Percentiles rank a stretch among this genome's conserved stretches.
These are phyloP conservation scores for Penicillium bialowiezense DNA, from an alignment of 495 filamentous ascomycete species.

Conservation along the genomic window DNA sequence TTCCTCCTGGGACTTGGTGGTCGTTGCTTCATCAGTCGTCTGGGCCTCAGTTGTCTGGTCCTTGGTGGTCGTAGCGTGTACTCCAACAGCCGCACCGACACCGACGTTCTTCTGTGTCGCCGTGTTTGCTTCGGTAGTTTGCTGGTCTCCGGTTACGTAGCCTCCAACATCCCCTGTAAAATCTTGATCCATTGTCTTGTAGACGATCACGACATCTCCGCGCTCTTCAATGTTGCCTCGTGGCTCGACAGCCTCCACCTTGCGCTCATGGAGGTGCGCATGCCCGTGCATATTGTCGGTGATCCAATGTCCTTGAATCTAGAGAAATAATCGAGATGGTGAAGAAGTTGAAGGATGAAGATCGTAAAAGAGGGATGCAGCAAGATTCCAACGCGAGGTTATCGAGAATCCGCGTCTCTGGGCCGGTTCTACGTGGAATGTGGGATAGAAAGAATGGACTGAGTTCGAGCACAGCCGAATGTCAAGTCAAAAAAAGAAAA, in stretches of 20 bases:
- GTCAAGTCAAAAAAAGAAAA: slow-evolving; percentile 18
- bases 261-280: slow-evolving; percentile 23
- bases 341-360: neutral
- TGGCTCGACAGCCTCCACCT: slow-evolving; percentile 13
- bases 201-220: slow-evolving; percentile 14
- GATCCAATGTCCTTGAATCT: slow-evolving; percentile 1
- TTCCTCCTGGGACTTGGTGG: neutral
- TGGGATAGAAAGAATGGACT: slow-evolving; percentile 33
- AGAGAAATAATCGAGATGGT: slow-evolving; percentile 1
- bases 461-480: slow-evolving; percentile 24
- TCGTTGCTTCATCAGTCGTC: slow-evolving; percentile 2
- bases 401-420: slow-evolving; percentile 14
- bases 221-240: slow-evolving; percentile 12
- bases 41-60: slow-evolving; percentile 5
- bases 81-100: slow-evolving; percentile 20
- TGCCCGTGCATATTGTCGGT: slow-evolving; percentile 29
- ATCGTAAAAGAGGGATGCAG: slow-evolving; percentile 10
- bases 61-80: slow-evolving; percentile 7
- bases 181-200: slow-evolving; percentile 14
- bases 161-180: slow-evolving; percentile 15
- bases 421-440: slow-evolving; percentile 22
- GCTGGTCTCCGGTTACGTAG: slow-evolving; percentile 4
- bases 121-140: slow-evolving; percentile 5
- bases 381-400: slow-evolving; percentile 25
- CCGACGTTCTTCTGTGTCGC: slow-evolving; percentile 10